Base-by-base conservation (phyloP, 2,329 filamentous ascomycete species). In the Colletotrichum cereale region DNA sequence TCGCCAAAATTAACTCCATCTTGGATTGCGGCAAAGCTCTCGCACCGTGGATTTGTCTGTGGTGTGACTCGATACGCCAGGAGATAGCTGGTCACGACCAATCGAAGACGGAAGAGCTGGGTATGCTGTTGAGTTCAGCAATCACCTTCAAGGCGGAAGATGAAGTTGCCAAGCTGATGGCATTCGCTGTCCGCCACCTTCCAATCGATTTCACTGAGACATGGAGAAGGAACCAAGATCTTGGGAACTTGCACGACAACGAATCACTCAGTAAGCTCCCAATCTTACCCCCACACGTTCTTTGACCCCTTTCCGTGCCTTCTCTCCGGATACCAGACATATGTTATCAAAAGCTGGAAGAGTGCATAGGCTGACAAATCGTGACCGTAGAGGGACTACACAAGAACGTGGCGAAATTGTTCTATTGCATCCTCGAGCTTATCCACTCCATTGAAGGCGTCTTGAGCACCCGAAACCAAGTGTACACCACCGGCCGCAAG, bases 11-110 rank as follows among this genome's bases (percentile, higher is more conserved):
- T 31, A 70, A 29, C 38, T 24, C 31, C 4, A 11, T 36, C 8
- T 34, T 70, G 29, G 48, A 57, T 12, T 66, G 64, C 31, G 44
- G 55, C 47, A 38, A 55, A 18, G 67, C 67, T 7, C 53, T 69
- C 10, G 42, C n/a, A 3, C 42, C 55, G 16, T 60, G 62, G 47
- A 47, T 69, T 4, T 26, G 34, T 31, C 18, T 26, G 31, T 69
- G 53, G 67, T 55, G 36, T 21, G 18, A 18, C 11, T 31, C n/a
- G 18, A 34, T 44, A 36, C n/a, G 24, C 21, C 52, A 53, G 7
- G 29, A 38, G 5, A 52, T 69, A 26, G 12, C 29, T 16, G 44
- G 16, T 8, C 10, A 21, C 6, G 14, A n/a, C 11, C 14, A 58
- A 29, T 29, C 48, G 38, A 31, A 36, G 18, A 24, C 26, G n/a